Conservation (phyloP, 108 stramenopile species). For the Skeletonema potamos region DNA sequence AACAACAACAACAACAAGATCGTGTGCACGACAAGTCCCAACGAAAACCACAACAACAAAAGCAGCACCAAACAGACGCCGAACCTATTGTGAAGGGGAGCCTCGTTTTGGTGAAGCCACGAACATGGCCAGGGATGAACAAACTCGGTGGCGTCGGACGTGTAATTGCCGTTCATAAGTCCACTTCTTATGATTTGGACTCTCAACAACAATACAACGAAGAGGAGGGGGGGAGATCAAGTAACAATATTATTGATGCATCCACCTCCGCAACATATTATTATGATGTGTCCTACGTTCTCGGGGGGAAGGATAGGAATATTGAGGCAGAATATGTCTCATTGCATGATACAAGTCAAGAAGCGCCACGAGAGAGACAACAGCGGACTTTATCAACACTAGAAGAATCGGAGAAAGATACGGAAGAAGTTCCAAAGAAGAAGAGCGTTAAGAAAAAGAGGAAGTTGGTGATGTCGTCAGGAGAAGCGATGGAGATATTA, state of each 20-base stretch:
- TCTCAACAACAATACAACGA: not conserved
- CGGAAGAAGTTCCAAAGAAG: not conserved
- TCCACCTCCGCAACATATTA: slow-evolving; percentile 38
- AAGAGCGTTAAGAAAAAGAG: not conserved
- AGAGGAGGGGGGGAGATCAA: not conserved
- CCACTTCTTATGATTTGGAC: not conserved
- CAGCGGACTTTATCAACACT: not conserved
- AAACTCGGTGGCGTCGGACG: slow-evolving; percentile 4
- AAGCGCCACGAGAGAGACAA: not conserved
- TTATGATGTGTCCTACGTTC: slow-evolving; percentile 66
- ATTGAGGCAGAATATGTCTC: slow-evolving; percentile 57
- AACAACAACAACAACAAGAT: not conserved
- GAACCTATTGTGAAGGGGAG: not conserved
- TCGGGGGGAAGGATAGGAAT: slow-evolving; percentile 63
- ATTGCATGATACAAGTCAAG: not conserved
- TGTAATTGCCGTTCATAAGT: not conserved
- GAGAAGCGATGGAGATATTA: not conserved
- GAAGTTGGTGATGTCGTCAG: not conserved
- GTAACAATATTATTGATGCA: not conserved
- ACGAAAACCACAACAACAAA: not conserved
- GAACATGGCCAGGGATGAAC: slow-evolving; percentile 3
- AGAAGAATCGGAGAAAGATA: not conserved
- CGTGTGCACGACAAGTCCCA: not conserved
- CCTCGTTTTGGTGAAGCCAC: not conserved
- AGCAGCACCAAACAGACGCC: not conserved